Evolutionary conservation across 495 filamentous ascomycete species (phyloP).

Genomic region (Aspergillus biplanus): DNA sequence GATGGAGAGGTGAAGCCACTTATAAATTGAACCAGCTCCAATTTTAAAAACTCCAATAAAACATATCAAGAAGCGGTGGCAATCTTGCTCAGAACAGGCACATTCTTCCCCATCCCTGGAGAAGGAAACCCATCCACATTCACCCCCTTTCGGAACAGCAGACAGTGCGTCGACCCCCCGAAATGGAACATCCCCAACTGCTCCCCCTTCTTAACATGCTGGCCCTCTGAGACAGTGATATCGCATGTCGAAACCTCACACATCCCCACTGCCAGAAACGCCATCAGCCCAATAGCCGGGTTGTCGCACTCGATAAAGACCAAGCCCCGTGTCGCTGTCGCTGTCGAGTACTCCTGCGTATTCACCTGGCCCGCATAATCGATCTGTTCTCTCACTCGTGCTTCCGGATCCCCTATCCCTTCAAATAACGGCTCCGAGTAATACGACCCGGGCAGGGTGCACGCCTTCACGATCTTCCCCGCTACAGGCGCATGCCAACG

Average conservation of each 20-base stretch:
- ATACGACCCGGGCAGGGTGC: conserved; percentile 66
- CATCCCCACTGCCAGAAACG: conserved; percentile 67
- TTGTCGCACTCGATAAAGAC: conserved; percentile 70
- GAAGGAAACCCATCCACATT: conserved; percentile 51
- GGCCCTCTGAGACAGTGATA: conserved; percentile 61
- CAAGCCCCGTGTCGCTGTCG: conserved; percentile 59
- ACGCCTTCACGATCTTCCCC: conserved; percentile 59
- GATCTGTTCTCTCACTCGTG: conserved; percentile 35
- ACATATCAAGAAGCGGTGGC: background rate
- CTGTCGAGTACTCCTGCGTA: conserved; percentile 57
- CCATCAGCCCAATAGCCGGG: conserved; percentile 63
- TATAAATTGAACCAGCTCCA: no score
- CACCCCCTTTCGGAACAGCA: conserved; percentile 53
- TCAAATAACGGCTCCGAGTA: conserved; percentile 66
- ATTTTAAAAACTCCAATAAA: background rate
- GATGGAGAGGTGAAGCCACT: no score
- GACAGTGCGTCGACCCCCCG: conserved; percentile 57
- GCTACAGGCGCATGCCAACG: conserved; percentile 70
- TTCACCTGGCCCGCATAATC: conserved; percentile 62
- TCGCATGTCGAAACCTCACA: conserved; percentile 70
- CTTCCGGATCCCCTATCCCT: conserved; percentile 41
- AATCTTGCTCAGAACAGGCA: conserved; percentile 54
- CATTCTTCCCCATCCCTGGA: conserved; percentile 51
- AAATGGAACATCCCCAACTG: conserved; percentile 49
- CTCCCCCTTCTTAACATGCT: conserved; percentile 53